Evolutionary conservation across 805 yeast genomes (phyloP), one percentile per base, ranked within the genome.

Genomic region (Starmerella khaoyaiensis): DNA sequence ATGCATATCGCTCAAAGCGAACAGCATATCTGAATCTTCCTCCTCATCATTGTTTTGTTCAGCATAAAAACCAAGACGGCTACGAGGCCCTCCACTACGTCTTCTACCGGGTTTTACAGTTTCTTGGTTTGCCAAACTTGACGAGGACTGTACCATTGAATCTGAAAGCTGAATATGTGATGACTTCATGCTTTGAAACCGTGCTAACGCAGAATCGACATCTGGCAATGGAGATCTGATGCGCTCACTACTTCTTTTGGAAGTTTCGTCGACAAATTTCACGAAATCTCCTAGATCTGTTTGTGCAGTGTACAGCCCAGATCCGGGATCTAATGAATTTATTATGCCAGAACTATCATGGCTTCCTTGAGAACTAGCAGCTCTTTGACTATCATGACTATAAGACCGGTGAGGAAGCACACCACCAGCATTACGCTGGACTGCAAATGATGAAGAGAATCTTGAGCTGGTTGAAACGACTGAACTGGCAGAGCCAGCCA

Each of bases 261-360:
- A 45, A 10, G 55, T 31, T 18, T 51, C 50, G 29, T 80, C 90
- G 30, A 80, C 70, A 66, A 78, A 62, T 45, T 69, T 65, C 31
- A 80, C 78, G 61, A 80, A 80, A 35, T 77, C 80, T 41, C 76
- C 67, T 15, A 80, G 63, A 18, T 55, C 62, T 14, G 51, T 41
- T 22, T 51, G 45, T 7, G 39, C 75, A 29, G 63, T 53, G 46
- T 65, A 66, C 9, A 68, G 44, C 2, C 73, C 73, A 35, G 61
- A 53, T 7, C 59, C 60, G 7, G 61, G 62, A 31, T 51, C 59
- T 35, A 50, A 32, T 21, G n/a, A n/a, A 9, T 12, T 6, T 12
- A n/a, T 10, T 12, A 21, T 23, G 33, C 33, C 27, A 4, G 27
- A 20, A 28, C 40, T 40, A 5, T 54, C 37, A 29, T 35, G 43